phyloP scores from a whole-genome alignment of 1,284 basidiomycete species.

The Microbotryum saponariae region DNA sequence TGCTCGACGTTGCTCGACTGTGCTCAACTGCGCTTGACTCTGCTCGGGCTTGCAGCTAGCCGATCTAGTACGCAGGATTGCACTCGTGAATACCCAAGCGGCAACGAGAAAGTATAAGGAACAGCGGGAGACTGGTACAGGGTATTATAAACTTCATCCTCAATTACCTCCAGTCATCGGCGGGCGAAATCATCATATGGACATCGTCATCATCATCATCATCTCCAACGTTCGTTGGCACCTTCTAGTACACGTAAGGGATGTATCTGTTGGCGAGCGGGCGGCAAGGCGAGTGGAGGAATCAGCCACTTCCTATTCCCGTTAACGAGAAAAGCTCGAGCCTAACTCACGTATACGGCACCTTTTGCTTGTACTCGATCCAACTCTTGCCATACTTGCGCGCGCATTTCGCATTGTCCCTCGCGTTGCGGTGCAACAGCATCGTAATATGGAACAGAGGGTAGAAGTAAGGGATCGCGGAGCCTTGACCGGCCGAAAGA shows the following conservation, averaged over 20 bases:
- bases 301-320: neutral
- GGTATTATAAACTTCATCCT: no score
- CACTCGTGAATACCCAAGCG: no score
- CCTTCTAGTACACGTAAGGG: conserved; percentile 32
- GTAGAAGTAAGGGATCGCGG: conserved; percentile 90
- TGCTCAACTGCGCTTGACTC: no score
- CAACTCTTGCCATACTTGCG: conserved; percentile 94
- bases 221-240: no score
- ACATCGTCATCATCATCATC: no score
- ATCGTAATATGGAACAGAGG: conserved; percentile 87
- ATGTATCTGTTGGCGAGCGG: conserved; percentile 26
- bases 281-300: neutral
- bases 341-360: conserved; percentile 36
- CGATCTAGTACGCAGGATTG: no score
- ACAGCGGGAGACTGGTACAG: no score
- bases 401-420: conserved; percentile 81
- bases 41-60: no score
- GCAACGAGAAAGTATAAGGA: no score
- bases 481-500: conserved; percentile 68
- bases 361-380: conserved; percentile 68
- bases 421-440: conserved; percentile 73
- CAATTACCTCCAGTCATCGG: no score
- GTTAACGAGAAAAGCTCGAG: neutral
- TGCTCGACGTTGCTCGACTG: no score
- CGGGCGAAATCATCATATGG: no score